Conservation (phyloP, 352 stramenopile genomes). For the Peronospora tabacina region DNA sequence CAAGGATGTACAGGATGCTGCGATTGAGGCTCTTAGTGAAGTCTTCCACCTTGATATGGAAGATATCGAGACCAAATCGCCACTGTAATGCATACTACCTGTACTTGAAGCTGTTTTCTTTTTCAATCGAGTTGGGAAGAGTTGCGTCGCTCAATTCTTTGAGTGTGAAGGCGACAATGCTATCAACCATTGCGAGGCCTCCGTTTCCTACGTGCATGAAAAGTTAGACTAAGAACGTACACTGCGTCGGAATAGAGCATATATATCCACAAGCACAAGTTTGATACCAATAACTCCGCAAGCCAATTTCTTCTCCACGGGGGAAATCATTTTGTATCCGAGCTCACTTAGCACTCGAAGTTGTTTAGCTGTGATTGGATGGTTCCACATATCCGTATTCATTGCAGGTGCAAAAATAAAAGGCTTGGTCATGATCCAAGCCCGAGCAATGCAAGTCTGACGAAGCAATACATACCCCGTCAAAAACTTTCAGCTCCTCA, state of each 20-base stretch:
- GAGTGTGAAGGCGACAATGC: constrained; percentile 36
- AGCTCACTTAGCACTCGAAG: constrained; percentile 50
- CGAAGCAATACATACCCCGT: constrained; percentile 1
- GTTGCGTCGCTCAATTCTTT: constrained; percentile 22
- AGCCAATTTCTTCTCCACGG: constrained; percentile 89
- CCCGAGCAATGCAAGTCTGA: constrained; percentile 86
- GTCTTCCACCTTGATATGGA: constrained; percentile 68
- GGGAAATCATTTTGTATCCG: constrained; percentile 76
- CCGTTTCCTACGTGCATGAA: constrained; percentile 39
- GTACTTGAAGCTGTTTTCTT: constrained; percentile 14
- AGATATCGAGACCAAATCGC: constrained; percentile 33
- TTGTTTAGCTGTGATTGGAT: constrained; percentile 87
- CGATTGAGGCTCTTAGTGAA: constrained; percentile 51
- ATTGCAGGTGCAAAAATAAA: constrained; percentile 93
- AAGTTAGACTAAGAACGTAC: constrained; percentile 7
- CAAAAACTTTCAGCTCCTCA: constrained; percentile 1
- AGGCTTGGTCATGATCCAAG: constrained; percentile 91
- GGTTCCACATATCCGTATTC: constrained; percentile 97
- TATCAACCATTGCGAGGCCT: constrained; percentile 57
- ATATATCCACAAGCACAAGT: constrained; percentile 1
- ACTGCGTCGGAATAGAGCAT: constrained; percentile 20
- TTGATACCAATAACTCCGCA: constrained; percentile 88
- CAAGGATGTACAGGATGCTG: constrained; percentile 55
- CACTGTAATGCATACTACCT: constrained; percentile 23
- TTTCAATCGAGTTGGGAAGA: constrained; percentile 15